Conservation (phyloP, 2,329 filamentous ascomycete genomes). For the Xylariaceae sp. region DNA sequence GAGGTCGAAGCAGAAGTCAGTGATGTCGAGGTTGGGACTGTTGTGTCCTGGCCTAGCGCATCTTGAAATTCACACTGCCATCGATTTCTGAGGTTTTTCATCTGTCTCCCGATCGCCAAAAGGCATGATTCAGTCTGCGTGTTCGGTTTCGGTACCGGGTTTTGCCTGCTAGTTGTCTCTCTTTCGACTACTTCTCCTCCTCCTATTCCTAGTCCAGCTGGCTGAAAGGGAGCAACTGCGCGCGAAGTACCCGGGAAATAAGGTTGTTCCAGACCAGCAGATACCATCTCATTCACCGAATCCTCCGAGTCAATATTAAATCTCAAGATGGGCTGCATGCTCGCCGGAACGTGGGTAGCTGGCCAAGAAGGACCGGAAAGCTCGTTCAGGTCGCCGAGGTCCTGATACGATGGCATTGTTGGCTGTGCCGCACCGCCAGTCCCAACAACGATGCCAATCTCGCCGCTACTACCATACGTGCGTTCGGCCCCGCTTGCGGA, state of each 20-base stretch:
- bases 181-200: too few species aligned
- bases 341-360: constrained; percentile 10
- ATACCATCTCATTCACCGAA: constrained; percentile 19
- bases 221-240: background rate
- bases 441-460: too few species aligned
- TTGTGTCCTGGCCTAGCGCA: constrained; percentile 9
- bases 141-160: too few species aligned
- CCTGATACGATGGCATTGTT: constrained; percentile 15
- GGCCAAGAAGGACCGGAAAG: constrained; percentile 9
- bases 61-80: constrained; percentile 28
- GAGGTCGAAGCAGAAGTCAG: too few species aligned
- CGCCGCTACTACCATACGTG: too few species aligned
- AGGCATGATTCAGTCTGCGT: constrained; percentile 3
- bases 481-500: too few species aligned
- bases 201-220: too few species aligned
- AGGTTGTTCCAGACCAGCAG: constrained; percentile 15
- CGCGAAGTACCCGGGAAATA: constrained; percentile 17
- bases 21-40: too few species aligned
- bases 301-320: constrained; percentile 20
- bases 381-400: constrained; percentile 16
- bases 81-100: constrained; percentile 12
- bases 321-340: constrained; percentile 16
- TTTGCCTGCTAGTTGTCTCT: too few species aligned
- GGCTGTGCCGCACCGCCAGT: constrained; percentile 21
- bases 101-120: constrained; percentile 22